Evolutionary conservation across 306 rosid genomes (phyloP), one percentile per base, ranked within the genome.

Genomic region (Quercus dentata): DNA sequence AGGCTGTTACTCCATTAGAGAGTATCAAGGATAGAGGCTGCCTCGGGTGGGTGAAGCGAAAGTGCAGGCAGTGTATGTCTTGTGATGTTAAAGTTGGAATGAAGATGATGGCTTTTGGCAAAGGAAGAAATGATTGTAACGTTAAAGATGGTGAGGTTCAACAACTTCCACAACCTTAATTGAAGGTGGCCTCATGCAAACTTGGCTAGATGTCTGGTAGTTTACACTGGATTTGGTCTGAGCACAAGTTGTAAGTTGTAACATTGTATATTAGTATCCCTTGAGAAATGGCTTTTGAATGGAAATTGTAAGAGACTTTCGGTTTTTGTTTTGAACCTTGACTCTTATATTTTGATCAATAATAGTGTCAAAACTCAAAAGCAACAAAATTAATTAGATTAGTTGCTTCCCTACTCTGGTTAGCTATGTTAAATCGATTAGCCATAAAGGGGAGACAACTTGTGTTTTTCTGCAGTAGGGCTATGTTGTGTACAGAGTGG

Each of bases 21-120:
- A 78, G 82, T 57, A 69, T 82, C 31, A 64, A 35, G 72, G 78
- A 57, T 1, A 82, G 85, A 5, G 85, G 85, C 72, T 84, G 76
- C 59, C 81, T 74, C 18, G 85, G 90, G 30, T 88, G 90, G 94
- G 23, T 88, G 49, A 91, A 77, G 82, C 54, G 84, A 23, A 78
- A 71, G 74, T 83, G 82, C 63, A 14, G 84, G 7, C 69, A 31
- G 41, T 76, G 79, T 56, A 10, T 74, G 11, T 25, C 61, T 0
- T 38, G 74, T 58, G 88, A 81, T 51, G 80, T 81, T 65, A 79
- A 84, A 49, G 51, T 76, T 73, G 88, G 86, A 65, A 63, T 88
- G 2, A 88, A 81, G 79, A 85, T 68, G 12, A 77, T 80, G 85
- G 81, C 78, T 55, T 81, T 80, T 78, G 78, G 80, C 30, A 58